Base-by-base conservation (phyloP, 2,329 filamentous ascomycete species). In the Helminthosporium solani region DNA sequence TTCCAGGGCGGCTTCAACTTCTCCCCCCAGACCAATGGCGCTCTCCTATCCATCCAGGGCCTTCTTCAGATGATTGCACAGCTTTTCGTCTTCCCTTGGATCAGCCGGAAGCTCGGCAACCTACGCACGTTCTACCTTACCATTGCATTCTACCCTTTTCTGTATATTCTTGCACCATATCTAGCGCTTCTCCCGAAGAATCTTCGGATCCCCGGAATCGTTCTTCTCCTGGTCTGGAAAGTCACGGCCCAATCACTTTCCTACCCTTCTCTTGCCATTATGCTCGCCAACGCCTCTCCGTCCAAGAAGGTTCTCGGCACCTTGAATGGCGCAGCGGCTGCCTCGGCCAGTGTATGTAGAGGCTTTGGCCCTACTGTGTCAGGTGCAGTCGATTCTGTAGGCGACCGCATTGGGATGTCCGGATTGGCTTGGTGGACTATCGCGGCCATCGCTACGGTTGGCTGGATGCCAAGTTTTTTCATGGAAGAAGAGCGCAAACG, bases 381-480 rank as follows among this genome's bases (percentile, higher is more conserved):
- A 2, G 94, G 94, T 1, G 75, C 90, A 21, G 78, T 97, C 19
- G 95, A 96, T 70, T 82, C 90, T 3, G 76, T 86, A 42, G 94
- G 94, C 40, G 79, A 95, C 28, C 79, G 84, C 54, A 79, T 85
- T 6, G 90, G 91, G 28, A 92, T 90, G 66, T 92, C 90, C 3
- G 90, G 90, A 16, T 77, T 96, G 27, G 87, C 90, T 0, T 99
- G 94, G 92, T 99, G 94, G 94, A 85, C 84, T 51, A 91, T 86
- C 54, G 89, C 87, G 7, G 61, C 87, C 3, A 83, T 96, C 25
- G 88, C 90, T 27, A 72, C 89, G 9, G 70, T 83, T 12, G 94
- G 91, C 36, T 70, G 67, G 64, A 52, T 60, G 15, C 67, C 67
- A 11, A 62, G 65, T 4, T 56, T 63, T 49, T 83, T 83, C 66